These are phyloP conservation scores for Aspergillus uvarum DNA, from an alignment of 2,329 filamentous ascomycete genomes.

Conservation along the genomic window DNA sequence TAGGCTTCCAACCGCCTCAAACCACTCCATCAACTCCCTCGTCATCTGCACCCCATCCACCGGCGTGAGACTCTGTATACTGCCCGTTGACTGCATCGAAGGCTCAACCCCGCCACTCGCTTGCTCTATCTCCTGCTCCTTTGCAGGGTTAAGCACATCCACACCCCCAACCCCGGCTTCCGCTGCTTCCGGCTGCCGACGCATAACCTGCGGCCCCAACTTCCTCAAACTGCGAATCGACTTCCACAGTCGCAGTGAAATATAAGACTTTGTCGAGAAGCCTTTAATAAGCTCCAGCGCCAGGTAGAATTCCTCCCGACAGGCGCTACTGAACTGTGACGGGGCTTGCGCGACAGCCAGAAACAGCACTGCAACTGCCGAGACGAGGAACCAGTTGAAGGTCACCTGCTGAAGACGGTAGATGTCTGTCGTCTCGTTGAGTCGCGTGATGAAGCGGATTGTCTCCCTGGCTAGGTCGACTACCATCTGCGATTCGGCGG, in stretches of 20 bases:
- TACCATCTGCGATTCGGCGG: constrained; percentile 66
- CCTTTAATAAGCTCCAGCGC: constrained; percentile 63
- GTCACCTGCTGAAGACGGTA: constrained; percentile 62
- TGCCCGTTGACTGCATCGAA: constrained; percentile 26
- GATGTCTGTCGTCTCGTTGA: constrained; percentile 62
- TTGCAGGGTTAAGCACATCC: too few relatives aligned
- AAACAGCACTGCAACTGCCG: constrained; percentile 62
- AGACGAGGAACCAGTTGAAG: constrained; percentile 66
- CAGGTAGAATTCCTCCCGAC: constrained; percentile 65
- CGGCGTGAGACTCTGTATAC: constrained; percentile 47
- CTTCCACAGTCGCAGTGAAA: constrained; percentile 63
- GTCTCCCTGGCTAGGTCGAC: constrained; percentile 65
- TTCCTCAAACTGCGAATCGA: constrained; percentile 62
- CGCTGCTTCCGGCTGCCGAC: constrained; percentile 10
- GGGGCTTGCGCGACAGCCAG: constrained; percentile 64
- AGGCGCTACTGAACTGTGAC: constrained; percentile 55
- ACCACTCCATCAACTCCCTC: constrained; percentile 60
- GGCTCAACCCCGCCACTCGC: not conserved
- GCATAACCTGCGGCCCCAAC: constrained; percentile 56
- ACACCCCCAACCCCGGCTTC: not conserved
- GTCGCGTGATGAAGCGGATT: constrained; percentile 58
- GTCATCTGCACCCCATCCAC: constrained; percentile 57
- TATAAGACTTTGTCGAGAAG: constrained; percentile 59
- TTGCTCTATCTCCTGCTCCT: not conserved
- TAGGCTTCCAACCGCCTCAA: constrained; percentile 60